A percentile compares a stretch with the other conserved stretches of the same genome.
phyloP scores from a whole-genome alignment of 306 rosid genomes.

The Quercus dentata region DNA sequence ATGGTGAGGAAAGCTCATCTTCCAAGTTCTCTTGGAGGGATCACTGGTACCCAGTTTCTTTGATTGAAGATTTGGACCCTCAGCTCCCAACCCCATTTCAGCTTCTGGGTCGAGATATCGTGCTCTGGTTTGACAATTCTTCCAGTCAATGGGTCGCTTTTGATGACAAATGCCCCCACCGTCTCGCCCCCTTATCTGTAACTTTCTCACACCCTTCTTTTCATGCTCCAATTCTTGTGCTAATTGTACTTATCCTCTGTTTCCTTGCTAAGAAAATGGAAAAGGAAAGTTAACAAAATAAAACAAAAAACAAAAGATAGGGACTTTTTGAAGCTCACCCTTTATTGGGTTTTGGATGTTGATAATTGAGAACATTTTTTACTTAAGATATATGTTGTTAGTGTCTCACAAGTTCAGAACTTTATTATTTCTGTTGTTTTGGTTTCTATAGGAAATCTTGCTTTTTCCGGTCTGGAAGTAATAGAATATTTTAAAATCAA shows the following conservation, averaged over 20 bases:
- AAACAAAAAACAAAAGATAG: neutral
- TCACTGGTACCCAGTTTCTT: slow-evolving; percentile 98
- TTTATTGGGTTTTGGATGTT: neutral
- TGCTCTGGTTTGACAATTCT: slow-evolving; percentile 72
- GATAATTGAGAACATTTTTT: too few species aligned
- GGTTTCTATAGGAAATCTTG: neutral
- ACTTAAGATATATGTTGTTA: neutral
- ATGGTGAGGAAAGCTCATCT: slow-evolving; percentile 45
- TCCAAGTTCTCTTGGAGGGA: slow-evolving; percentile 83
- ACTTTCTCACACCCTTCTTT: slow-evolving; percentile 7
- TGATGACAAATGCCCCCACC: slow-evolving; percentile 95
- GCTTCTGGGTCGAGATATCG: slow-evolving; percentile 90
- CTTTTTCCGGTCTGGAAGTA: neutral
- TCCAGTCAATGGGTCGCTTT: slow-evolving; percentile 78
- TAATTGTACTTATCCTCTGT: slow-evolving; percentile 1
- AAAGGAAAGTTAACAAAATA: neutral
- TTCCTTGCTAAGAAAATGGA: slow-evolving; percentile 13
- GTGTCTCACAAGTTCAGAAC: neutral
- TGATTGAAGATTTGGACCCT: slow-evolving; percentile 85
- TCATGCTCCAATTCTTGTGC: neutral
- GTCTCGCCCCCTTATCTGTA: slow-evolving; percentile 96
- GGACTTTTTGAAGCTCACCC: neutral
- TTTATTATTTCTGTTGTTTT: neutral
- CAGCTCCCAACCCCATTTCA: slow-evolving; percentile 77
- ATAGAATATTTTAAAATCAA: neutral